Conservation (phyloP, 2,329 filamentous ascomycete genomes). For the Podosphaera aphanis region DNA sequence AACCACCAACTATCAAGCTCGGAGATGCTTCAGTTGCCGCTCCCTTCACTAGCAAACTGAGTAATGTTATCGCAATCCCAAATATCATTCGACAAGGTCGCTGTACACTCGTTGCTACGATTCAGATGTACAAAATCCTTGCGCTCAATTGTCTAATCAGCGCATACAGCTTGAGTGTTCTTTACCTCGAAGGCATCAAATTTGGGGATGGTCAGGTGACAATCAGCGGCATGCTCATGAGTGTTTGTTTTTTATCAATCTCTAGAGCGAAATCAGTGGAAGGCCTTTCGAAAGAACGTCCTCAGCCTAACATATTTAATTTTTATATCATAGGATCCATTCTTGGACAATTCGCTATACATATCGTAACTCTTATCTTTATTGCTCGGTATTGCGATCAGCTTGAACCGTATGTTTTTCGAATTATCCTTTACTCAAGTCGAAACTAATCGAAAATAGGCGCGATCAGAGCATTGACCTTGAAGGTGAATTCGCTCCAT, state of each 20-base stretch:
- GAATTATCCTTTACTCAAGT: background rate
- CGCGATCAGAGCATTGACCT: conserved; percentile 51
- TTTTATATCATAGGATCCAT: conserved; percentile 96
- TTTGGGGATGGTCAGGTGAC: conserved; percentile 97
- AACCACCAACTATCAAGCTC: conserved; percentile 88
- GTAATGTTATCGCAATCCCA: conserved; percentile 87
- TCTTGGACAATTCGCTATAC: conserved; percentile 86
- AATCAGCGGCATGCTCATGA: conserved; percentile 98
- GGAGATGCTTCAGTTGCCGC: conserved; percentile 93
- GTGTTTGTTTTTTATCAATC: conserved; percentile 94
- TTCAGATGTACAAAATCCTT: conserved; percentile 99
- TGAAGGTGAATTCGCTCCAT: conserved; percentile 83
- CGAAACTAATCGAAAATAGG: conserved; percentile 16
- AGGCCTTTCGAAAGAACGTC: conserved; percentile 82
- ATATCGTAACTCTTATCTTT: conserved; percentile 85
- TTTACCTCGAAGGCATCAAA: conserved; percentile 96
- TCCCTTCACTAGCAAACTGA: conserved; percentile 90
- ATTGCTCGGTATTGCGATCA: conserved; percentile 71
- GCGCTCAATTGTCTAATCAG: conserved; percentile 94
- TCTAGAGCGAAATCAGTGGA: conserved; percentile 94
- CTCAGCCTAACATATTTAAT: conserved; percentile 98
- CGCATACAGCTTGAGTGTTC: conserved; percentile 84
- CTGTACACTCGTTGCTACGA: conserved; percentile 91
- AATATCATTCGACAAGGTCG: conserved; percentile 97
- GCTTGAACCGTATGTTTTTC: conserved; percentile 50